Evolutionary conservation across 78 protist genomes (phyloP).

Genomic region (Cavenderia fasciculata): DNA sequence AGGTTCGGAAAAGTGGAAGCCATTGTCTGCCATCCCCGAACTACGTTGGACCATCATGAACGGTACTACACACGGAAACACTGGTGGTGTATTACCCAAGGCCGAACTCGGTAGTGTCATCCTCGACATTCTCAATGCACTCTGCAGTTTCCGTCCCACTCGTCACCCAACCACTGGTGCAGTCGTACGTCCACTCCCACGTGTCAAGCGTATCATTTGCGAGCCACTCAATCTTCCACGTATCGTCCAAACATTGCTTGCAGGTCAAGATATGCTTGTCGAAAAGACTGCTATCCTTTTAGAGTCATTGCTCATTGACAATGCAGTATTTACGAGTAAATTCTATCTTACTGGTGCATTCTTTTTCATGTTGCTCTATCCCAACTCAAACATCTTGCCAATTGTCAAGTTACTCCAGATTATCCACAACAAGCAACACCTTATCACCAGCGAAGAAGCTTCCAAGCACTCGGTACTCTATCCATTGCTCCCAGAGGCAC

Average conservation of each 20-base stretch:
- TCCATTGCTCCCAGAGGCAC: constrained; percentile 88
- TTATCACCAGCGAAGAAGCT: constrained; percentile 19
- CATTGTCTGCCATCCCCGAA: constrained; percentile 72
- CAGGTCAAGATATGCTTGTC: constrained; percentile 85
- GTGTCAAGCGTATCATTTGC: constrained; percentile 84
- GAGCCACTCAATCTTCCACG: constrained; percentile 87
- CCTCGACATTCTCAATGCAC: constrained; percentile 67
- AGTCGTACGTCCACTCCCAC: constrained; percentile 87
- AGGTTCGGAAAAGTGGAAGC: constrained; percentile 89
- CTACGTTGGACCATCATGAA: constrained; percentile 81
- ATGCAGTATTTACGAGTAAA: constrained; percentile 29
- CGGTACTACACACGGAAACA: constrained; percentile 23
- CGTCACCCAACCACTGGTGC: constrained; percentile 79
- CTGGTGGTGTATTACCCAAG: constrained; percentile 59
- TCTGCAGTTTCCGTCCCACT: constrained; percentile 82
- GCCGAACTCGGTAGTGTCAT: constrained; percentile 67
- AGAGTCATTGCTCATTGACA: constrained; percentile 69
- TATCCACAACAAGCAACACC: constrained; percentile 83
- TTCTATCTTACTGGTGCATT: constrained; percentile 89
- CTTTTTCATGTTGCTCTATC: constrained; percentile 86
- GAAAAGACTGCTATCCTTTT: constrained; percentile 64
- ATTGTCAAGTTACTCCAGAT: constrained; percentile 37
- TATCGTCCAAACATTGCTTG: constrained; percentile 81
- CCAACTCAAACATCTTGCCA: constrained; percentile 85
- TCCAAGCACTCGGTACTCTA: constrained; percentile 52